These are phyloP conservation scores for Lomentospora prolificans DNA, from an alignment of 2,329 filamentous ascomycete genomes.

Conservation along the genomic window DNA sequence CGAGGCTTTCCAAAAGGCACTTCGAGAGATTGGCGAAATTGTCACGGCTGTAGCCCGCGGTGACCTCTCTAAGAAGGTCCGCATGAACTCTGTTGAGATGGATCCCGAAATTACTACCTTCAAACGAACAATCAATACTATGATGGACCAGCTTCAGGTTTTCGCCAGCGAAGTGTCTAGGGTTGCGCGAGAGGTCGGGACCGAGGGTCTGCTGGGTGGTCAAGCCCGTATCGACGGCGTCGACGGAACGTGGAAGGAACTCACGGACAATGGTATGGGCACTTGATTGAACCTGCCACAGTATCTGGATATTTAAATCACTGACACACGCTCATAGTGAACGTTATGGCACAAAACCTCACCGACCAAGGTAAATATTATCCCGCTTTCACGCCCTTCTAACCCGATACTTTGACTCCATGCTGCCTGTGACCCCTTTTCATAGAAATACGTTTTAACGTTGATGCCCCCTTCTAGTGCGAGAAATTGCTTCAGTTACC, in stretches of 20 bases:
- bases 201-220: conserved; percentile 85
- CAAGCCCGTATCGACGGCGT: conserved; percentile 91
- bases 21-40: conserved; percentile 94
- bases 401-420: neutral
- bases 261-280: conserved; percentile 68
- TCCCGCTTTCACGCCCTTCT: neutral
- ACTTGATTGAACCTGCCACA: no score
- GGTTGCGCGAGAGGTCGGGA: conserved; percentile 90
- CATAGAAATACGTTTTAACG: no score
- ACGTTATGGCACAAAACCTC: conserved; percentile 75
- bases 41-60: conserved; percentile 92
- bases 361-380: conserved; percentile 54
- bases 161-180: conserved; percentile 95
- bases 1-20: conserved; percentile 93
- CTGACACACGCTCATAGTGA: conserved; percentile 39
- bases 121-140: conserved; percentile 96
- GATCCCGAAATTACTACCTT: conserved; percentile 97
- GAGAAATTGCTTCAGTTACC: conserved; percentile 77
- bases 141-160: conserved; percentile 96
- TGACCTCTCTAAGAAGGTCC: conserved; percentile 92
- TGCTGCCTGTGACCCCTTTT: no score
- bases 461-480: no score
- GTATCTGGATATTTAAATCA: neutral
- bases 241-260: conserved; percentile 93
- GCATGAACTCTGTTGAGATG: conserved; percentile 93